These are phyloP conservation scores for Lasiodiplodia citricola DNA, from an alignment of 2,329 filamentous ascomycete genomes.

Conservation along the genomic window DNA sequence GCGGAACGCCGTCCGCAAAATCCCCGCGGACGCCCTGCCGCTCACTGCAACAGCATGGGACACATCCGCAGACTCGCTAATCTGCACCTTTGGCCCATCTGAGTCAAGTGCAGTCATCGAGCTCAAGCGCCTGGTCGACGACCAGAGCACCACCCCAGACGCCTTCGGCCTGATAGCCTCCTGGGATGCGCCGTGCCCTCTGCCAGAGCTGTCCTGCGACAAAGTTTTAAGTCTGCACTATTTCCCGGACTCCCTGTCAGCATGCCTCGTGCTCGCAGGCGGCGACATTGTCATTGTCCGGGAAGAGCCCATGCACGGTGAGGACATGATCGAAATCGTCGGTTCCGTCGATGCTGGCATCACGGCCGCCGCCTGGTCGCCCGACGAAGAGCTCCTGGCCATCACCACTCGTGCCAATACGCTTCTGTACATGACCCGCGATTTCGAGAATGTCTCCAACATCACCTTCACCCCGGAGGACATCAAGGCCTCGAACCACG, in stretches of 20 bases:
- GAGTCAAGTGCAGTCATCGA: conserved; percentile 73
- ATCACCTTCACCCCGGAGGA: conserved; percentile 75
- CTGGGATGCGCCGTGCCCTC: conserved; percentile 86
- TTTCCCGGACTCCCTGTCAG: conserved; percentile 78
- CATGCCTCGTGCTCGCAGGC: conserved; percentile 83
- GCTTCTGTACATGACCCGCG: conserved; percentile 88
- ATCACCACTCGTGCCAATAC: conserved; percentile 81
- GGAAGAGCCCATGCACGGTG: conserved; percentile 68
- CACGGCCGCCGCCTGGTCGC: conserved; percentile 87
- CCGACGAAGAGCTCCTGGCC: conserved; percentile 88
- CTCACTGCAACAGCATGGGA: conserved; percentile 88
- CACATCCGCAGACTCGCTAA: conserved; percentile 72
- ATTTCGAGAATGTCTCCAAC: conserved; percentile 83
- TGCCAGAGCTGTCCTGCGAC: conserved; percentile 76
- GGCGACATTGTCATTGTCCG: conserved; percentile 89
- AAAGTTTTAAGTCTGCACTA: conserved; percentile 80
- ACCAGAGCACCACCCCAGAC: conserved; percentile 33
- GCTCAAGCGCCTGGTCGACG: conserved; percentile 62
- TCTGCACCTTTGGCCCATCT: conserved; percentile 85
- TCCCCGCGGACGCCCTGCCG: conserved; percentile 58
- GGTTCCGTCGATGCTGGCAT: conserved; percentile 94
- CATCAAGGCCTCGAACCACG: conserved; percentile 86
- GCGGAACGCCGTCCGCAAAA: conserved; percentile 68
- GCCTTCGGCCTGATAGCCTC: conserved; percentile 66
- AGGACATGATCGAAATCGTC: conserved; percentile 90